Conservation (phyloP, 768 basidiomycete species). For the Leucosporidium scottii region DNA sequence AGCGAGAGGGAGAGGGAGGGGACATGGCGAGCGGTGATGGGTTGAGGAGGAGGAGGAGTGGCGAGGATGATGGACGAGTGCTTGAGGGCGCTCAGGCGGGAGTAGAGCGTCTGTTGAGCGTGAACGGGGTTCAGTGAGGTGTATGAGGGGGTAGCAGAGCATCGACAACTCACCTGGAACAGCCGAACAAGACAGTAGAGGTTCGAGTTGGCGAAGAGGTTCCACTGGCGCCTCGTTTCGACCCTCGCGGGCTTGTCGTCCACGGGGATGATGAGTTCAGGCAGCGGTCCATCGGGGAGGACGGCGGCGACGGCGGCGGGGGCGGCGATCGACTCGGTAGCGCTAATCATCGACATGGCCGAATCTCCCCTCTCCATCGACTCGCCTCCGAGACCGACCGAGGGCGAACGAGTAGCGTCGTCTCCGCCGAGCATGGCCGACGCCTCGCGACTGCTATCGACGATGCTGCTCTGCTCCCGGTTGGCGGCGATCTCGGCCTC, state of each 20-base stretch:
- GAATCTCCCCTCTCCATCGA: too few species aligned
- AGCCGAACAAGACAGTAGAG: slow-evolving; percentile 84
- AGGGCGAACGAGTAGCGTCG: too few species aligned
- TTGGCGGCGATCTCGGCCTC: not conserved
- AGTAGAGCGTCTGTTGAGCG: slow-evolving; percentile 69
- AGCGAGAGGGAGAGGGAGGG: slow-evolving; percentile 66
- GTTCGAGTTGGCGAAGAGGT: slow-evolving; percentile 83
- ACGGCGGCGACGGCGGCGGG: not conserved
- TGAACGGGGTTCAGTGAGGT: not conserved
- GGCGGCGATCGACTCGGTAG: not conserved
- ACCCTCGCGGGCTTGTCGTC: slow-evolving; percentile 7
- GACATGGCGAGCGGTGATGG: slow-evolving; percentile 28
- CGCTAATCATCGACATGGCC: too few species aligned
- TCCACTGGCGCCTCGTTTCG: slow-evolving; percentile 22
- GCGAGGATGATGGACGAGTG: slow-evolving; percentile 41
- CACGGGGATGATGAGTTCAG: slow-evolving; percentile 12
- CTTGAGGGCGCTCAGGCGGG: slow-evolving; percentile 77
- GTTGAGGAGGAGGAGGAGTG: slow-evolving; percentile 11
- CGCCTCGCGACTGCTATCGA: too few species aligned
- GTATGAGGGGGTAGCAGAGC: not conserved
- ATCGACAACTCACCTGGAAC: slow-evolving; percentile 60
- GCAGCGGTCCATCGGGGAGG: not conserved
- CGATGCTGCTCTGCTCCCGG: too few species aligned
- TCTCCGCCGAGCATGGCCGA: too few species aligned
- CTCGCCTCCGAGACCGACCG: too few species aligned